These are phyloP conservation scores for Ogataea sp. DNA, from an alignment of 805 yeast species.

Conservation along the genomic window DNA sequence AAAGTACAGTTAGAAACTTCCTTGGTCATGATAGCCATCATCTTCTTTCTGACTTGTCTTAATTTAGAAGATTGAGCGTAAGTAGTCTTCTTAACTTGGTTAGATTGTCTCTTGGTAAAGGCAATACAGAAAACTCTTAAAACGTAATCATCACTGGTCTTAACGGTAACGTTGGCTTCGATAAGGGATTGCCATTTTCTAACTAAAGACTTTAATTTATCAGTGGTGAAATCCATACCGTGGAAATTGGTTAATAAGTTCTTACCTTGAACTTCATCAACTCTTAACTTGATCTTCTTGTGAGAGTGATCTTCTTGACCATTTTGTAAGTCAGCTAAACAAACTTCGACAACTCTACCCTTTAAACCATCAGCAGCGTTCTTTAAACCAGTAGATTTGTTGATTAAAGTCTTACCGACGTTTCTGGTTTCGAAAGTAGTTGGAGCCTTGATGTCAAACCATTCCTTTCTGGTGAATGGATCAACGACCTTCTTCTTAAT, in stretches of 20 bases:
- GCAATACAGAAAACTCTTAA: conserved; percentile 95
- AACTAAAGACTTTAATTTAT: conserved; percentile 94
- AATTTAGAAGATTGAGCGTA: conserved; percentile 97
- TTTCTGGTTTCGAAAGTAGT: conserved; percentile 97
- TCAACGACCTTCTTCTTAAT: conserved; percentile 98
- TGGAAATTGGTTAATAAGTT: conserved; percentile 99
- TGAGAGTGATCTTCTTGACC: conserved; percentile 98
- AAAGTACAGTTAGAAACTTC: conserved; percentile 92
- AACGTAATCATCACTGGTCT: conserved; percentile 96
- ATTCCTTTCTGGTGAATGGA: conserved; percentile 99
- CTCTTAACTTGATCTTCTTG: conserved; percentile 96
- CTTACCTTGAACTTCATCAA: conserved; percentile 98
- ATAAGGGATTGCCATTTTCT: conserved; percentile 99
- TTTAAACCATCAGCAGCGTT: conserved; percentile 97
- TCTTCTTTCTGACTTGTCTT: conserved; percentile 95
- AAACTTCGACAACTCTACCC: conserved; percentile 95
- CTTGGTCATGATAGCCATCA: conserved; percentile 92
- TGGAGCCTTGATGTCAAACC: conserved; percentile 99
- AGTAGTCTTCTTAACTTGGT: conserved; percentile 96
- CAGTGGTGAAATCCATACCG: conserved; percentile 97
- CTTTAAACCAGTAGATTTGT: conserved; percentile 97
- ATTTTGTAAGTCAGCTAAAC: conserved; percentile 87
- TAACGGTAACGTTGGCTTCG: conserved; percentile 96
- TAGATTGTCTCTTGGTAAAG: conserved; percentile 95
- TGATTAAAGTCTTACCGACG: conserved; percentile 97